Base-by-base conservation (phyloP, 257 asterid species). In the Nicotiana knightiana region DNA sequence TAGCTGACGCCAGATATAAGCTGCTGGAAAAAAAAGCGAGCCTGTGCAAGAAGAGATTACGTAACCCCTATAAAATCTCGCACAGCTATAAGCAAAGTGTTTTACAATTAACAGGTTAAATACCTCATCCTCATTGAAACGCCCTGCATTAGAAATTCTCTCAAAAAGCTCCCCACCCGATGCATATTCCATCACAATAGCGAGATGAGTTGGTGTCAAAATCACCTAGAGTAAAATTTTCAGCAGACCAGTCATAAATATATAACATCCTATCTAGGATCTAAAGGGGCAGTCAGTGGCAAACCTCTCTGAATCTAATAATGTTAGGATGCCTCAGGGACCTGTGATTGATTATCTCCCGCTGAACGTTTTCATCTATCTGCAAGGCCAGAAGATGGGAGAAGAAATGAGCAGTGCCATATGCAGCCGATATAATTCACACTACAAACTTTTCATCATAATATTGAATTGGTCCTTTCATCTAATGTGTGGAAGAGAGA, bases 1-100 rank as follows among this genome's bases (percentile, higher is more conserved):
- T 91, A 94, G 90, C 97, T 94, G 89, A 94, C 97, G 83, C 98
- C 98, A 79, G 98, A 94, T 88, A 94, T 90, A 85, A 94, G 97
- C 80, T 94, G 98, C 86, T 94, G 98, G 73, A 93, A 94, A 81
- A 94, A 94, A 92, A 91, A 94, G 37, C 98, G 93, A 79, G 97
- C 98, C 98, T 94, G 93, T 82, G 61, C 79, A 73, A 1, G 58
- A 61, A 79, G 61, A 79, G 24, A 35, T 79, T 58, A 18, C 15
- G 57, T 79, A 8, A 83, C 66, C 46, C 17, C 24, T 9, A 16
- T 24, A 43, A 21, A 17, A 10, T 33, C 11, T 58, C 37, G 8
- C 79, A 79, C 39, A 46, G 18, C 48, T 7, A 26, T 32, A 46
- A 63, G 71, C 33, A 58, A 67, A 65, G 43, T 33, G 65, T 46